phyloP scores from a whole-genome alignment of 768 basidiomycete genomes.

The Lactarius hengduanensis region DNA sequence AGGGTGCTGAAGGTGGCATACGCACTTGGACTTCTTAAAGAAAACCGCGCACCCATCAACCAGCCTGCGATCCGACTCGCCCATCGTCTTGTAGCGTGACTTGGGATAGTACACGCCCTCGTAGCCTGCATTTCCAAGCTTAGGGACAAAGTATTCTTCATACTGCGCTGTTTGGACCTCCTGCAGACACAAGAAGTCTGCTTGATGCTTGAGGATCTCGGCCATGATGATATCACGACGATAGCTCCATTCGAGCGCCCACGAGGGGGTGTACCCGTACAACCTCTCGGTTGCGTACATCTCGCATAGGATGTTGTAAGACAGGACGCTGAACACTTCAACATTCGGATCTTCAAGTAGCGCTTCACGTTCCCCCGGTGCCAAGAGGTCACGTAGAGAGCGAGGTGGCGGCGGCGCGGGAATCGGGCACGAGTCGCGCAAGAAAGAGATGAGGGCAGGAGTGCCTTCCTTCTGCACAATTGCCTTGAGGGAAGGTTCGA shows the following conservation, averaged over 20 bases:
- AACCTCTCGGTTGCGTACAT: conserved; percentile 81
- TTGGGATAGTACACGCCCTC: conserved; percentile 92
- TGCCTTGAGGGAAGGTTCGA: conserved; percentile 71
- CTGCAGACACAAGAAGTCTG: conserved; percentile 93
- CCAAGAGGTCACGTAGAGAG: conserved; percentile 64
- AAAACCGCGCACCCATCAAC: conserved; percentile 98
- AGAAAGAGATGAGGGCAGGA: conserved; percentile 75
- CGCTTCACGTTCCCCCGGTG: conserved; percentile 57
- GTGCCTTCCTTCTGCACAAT: conserved; percentile 97
- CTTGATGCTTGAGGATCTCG: conserved; percentile 75
- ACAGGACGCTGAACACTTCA: conserved; percentile 79
- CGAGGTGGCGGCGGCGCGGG: conserved; percentile 80
- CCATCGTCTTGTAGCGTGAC: conserved; percentile 92
- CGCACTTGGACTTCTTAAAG: conserved; percentile 86
- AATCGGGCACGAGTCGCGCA: conserved; percentile 91
- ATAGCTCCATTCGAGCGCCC: conserved; percentile 96
- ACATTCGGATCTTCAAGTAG: conserved; percentile 58
- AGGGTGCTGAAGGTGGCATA: conserved; percentile 28
- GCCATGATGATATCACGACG: conserved; percentile 84
- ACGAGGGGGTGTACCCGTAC: conserved; percentile 95
- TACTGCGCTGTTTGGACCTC: conserved; percentile 93
- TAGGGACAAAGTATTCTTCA: conserved; percentile 83
- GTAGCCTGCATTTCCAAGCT: conserved; percentile 73
- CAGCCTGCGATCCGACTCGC: conserved; percentile 73
- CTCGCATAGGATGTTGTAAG: conserved; percentile 95